Percentiles rank a stretch among this genome's conserved stretches.
Conservation (phyloP, 805 yeast genomes). For the Lachancea nothofagi region DNA sequence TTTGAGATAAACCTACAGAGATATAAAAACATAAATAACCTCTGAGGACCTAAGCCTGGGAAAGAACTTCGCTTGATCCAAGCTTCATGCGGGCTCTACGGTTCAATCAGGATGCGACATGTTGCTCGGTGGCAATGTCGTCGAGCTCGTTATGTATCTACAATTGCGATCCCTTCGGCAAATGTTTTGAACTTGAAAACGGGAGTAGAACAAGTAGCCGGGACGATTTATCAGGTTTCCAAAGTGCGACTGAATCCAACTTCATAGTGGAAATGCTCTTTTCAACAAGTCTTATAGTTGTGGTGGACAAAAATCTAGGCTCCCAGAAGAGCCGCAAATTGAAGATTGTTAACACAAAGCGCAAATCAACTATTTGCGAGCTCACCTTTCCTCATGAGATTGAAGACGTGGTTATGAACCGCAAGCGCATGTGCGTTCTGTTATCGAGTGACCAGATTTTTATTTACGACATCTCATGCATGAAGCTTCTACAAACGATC, state of each 20-base stretch:
- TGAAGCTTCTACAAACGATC: slow-evolving; percentile 70
- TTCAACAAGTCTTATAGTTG: slow-evolving; percentile 77
- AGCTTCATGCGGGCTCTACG: slow-evolving; percentile 43
- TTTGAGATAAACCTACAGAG: no score
- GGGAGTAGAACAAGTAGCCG: slow-evolving; percentile 10
- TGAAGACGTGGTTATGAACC: slow-evolving; percentile 66
- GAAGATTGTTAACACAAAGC: slow-evolving; percentile 64
- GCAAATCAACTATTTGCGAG: slow-evolving; percentile 74
- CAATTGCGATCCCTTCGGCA: slow-evolving; percentile 85
- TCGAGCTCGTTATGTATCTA: slow-evolving; percentile 62
- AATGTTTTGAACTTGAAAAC: slow-evolving; percentile 48
- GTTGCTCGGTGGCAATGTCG: slow-evolving; percentile 71
- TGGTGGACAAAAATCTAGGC: slow-evolving; percentile 70
- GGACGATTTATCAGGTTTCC: slow-evolving; percentile 5
- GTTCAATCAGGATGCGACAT: slow-evolving; percentile 84
- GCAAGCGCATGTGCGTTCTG: slow-evolving; percentile 74
- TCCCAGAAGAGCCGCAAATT: slow-evolving; percentile 54
- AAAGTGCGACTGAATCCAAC: slow-evolving; percentile 20
- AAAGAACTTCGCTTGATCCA: not conserved
- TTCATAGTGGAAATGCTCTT: slow-evolving; percentile 81
- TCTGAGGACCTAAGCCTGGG: not conserved
- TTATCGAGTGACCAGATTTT: slow-evolving; percentile 69
- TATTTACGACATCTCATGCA: slow-evolving; percentile 85
- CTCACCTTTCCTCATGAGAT: slow-evolving; percentile 77
- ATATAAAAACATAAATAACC: no score